Conservation (phyloP, 345 rosid genomes). For the Punica granatum region DNA sequence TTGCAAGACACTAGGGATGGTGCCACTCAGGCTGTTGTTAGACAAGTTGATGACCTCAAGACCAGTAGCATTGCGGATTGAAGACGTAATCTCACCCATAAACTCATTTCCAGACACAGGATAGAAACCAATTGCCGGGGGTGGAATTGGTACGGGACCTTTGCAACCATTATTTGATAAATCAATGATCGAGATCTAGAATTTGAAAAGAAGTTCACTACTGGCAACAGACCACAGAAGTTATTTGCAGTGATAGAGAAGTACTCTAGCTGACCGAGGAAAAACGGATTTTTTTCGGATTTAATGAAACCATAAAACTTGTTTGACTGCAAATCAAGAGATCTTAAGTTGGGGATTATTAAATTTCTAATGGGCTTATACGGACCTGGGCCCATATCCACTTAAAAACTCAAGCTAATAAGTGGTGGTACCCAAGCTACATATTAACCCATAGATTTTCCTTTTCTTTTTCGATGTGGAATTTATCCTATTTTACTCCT, state of each 20-base stretch:
- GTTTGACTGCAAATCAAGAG: constrained; percentile 17
- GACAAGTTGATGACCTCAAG: constrained; percentile 10
- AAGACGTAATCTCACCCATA: constrained; percentile 16
- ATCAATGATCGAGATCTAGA: not conserved
- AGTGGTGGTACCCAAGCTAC: no score
- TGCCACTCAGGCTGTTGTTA: constrained; percentile 15
- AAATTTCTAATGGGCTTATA: no score
- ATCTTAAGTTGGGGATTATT: not conserved
- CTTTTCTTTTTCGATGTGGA: no score
- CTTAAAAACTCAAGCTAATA: no score
- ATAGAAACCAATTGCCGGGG: constrained; percentile 3
- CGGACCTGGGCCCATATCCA: no score
- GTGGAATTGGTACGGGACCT: constrained; percentile 10
- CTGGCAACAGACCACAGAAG: not conserved
- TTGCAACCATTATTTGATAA: not conserved
- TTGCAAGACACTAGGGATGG: constrained; percentile 20
- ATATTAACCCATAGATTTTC: no score
- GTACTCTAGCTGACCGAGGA: not conserved
- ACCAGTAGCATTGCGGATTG: constrained; percentile 6
- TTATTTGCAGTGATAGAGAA: constrained; percentile 12
- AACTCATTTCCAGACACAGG: not conserved
- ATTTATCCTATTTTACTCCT: no score
- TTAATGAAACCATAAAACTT: constrained; percentile 16
- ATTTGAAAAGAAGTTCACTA: not conserved
- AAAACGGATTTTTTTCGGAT: not conserved